These are phyloP conservation scores for Metschnikowia dekortorum DNA, from an alignment of 805 yeast species.

Conservation along the genomic window DNA sequence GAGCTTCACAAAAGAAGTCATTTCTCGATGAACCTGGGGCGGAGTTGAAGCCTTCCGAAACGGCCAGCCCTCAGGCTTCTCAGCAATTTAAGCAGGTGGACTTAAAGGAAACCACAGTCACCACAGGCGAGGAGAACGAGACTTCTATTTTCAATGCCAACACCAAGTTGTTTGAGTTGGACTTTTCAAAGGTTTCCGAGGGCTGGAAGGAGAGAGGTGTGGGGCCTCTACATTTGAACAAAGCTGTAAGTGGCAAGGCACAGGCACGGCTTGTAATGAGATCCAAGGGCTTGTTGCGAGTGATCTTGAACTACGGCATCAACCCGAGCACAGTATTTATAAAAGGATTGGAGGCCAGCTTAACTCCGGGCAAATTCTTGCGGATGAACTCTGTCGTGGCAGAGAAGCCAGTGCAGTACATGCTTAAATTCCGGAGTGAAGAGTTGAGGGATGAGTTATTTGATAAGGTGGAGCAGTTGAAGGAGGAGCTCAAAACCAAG, in stretches of 20 bases:
- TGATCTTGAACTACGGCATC: conserved; percentile 73
- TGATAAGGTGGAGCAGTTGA: conserved; percentile 43
- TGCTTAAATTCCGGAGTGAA: conserved; percentile 64
- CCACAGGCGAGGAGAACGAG: conserved; percentile 92
- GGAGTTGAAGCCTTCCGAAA: conserved; percentile 8
- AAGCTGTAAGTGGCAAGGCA: conserved; percentile 28
- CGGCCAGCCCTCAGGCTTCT: conserved; percentile 23
- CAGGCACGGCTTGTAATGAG: conserved; percentile 82
- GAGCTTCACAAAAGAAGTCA: conserved; percentile 49
- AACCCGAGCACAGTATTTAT: conserved; percentile 55
- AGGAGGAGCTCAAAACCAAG: conserved; percentile 10
- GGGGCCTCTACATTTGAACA: conserved; percentile 81
- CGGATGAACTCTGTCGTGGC: conserved; percentile 68
- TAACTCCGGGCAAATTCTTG: conserved; percentile 77
- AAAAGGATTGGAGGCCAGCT: conserved; percentile 83
- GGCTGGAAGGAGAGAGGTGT: conserved; percentile 98
- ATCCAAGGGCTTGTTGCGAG: conserved; percentile 78
- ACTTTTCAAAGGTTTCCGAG: conserved; percentile 55
- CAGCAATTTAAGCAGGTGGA: conserved; percentile 55
- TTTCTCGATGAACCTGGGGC: conserved; percentile 45
- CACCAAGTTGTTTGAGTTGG: conserved; percentile 74
- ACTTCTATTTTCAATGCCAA: conserved; percentile 60
- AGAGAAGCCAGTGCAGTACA: conserved; percentile 74
- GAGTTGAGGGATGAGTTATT: conserved; percentile 56
- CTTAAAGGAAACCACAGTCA: conserved; percentile 48